These are phyloP conservation scores for Serendipita sp. DNA, from an alignment of 768 basidiomycete genomes.

Conservation along the genomic window DNA sequence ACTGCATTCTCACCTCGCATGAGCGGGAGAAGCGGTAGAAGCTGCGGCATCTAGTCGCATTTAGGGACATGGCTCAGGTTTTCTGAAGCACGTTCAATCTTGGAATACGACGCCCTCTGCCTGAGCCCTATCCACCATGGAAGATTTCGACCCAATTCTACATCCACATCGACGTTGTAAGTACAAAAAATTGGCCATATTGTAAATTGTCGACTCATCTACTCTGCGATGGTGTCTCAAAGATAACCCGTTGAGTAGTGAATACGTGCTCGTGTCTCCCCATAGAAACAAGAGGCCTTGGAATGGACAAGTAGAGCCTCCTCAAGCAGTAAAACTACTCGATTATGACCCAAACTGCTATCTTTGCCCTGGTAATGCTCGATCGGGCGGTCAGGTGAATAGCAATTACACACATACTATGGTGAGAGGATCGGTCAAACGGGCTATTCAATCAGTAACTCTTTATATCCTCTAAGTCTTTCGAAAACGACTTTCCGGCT, in stretches of 20 bases:
- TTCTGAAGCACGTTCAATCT: background rate
- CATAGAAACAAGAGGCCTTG: conserved; percentile 85
- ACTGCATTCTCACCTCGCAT: background rate
- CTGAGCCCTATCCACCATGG: conserved; percentile 8
- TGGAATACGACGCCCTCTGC: background rate
- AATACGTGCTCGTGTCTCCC: conserved; percentile 69
- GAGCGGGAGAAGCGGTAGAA: background rate
- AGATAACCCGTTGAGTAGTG: conserved; percentile 71
- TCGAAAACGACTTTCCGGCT: conserved; percentile 74
- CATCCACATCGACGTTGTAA: conserved; percentile 60
- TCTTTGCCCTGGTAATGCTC: conserved; percentile 61
- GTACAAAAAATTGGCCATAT: conserved; percentile 14
- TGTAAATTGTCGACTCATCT: background rate
- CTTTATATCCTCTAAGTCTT: conserved; percentile 19
- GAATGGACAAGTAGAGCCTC: conserved; percentile 69
- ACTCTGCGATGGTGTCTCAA: background rate
- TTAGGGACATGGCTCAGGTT: background rate
- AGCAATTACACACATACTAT: background rate
- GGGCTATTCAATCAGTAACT: background rate
- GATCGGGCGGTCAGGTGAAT: background rate
- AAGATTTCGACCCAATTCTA: conserved; percentile 36
- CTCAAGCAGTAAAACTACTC: conserved; percentile 35
- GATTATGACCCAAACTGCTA: conserved; percentile 60
- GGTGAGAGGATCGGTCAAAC: background rate
- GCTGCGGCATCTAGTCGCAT: background rate